Conservation (phyloP, 306 rosid genomes). For the Acacia acuminata region DNA sequence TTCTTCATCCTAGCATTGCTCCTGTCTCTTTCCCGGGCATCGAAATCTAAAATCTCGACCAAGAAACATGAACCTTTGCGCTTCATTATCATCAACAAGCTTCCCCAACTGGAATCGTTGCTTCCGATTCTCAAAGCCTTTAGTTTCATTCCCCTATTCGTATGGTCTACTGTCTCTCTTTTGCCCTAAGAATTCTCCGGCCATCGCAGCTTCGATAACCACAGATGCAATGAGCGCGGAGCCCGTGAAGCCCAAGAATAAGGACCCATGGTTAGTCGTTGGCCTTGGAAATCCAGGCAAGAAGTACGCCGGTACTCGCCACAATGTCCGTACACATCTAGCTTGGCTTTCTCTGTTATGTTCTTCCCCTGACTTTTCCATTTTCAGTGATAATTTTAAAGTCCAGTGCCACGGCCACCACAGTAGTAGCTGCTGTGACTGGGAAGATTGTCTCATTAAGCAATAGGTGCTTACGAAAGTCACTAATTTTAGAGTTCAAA, state of each 20-base stretch:
- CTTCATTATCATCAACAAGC: conserved; percentile 42
- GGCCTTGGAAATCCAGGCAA: conserved; percentile 93
- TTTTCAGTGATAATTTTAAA: conserved; percentile 7
- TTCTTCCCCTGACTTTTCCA: background rate
- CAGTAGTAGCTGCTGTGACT: background rate
- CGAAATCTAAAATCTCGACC: background rate
- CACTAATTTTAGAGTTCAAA: background rate
- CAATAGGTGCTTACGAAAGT: background rate
- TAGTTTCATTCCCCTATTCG: conserved; percentile 16
- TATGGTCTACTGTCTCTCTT: conserved; percentile 27
- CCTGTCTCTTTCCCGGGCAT: background rate
- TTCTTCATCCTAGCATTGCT: background rate
- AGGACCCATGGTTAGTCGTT: conserved; percentile 73
- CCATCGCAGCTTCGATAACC: conserved; percentile 32
- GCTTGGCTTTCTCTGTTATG: background rate
- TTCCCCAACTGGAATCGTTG: conserved; percentile 35
- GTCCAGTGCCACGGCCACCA: background rate
- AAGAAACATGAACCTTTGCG: conserved; percentile 42
- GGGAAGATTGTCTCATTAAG: background rate
- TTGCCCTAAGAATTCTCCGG: conserved; percentile 27
- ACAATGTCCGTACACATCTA: conserved; percentile 50
- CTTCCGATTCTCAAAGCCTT: conserved; percentile 42
- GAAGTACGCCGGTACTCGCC: conserved; percentile 61
- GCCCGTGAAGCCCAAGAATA: conserved; percentile 39
- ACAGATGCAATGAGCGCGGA: conserved; percentile 23